A percentile compares a stretch with the other conserved stretches of the same genome.
These are phyloP conservation scores for Pythium aristosporum DNA, from an alignment of 352 stramenopile species.

Conservation along the genomic window DNA sequence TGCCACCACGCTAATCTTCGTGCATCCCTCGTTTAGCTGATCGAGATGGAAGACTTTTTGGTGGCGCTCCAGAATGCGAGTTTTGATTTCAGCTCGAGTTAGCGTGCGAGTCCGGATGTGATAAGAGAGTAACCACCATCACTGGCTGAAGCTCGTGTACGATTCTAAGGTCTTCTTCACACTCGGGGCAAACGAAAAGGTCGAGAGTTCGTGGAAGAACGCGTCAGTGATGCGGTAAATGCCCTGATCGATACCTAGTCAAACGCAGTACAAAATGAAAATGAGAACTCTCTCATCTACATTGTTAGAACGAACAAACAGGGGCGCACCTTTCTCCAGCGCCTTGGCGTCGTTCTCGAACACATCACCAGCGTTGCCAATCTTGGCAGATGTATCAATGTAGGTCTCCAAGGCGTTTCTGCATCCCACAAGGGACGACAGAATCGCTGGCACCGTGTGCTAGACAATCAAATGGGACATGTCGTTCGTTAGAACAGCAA, in stretches of 20 bases:
- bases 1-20: not conserved
- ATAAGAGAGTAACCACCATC: not conserved
- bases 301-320: not conserved
- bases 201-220: conserved; percentile 59
- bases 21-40: not conserved
- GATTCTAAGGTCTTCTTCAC: conserved; percentile 51
- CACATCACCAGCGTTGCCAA: conserved; percentile 50
- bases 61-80: conserved; percentile 15
- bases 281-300: too few species aligned
- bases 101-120: not conserved
- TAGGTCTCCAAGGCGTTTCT: conserved; percentile 59
- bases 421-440: conserved; percentile 71
- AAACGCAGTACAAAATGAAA: not conserved
- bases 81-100: conserved; percentile 19
- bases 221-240: conserved; percentile 76
- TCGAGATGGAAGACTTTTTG: conserved; percentile 29
- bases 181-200: conserved; percentile 47
- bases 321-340: conserved; percentile 46
- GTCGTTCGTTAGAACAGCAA: not conserved
- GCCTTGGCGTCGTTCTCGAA: conserved; percentile 62
- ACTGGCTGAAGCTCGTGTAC: conserved; percentile 43
- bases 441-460: conserved; percentile 64
- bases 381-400: conserved; percentile 70
- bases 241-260: conserved; percentile 66
- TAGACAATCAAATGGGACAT: conserved; percentile 16